phyloP scores from a whole-genome alignment of 331 rosid species.

The Pyrus hybrid region DNA sequence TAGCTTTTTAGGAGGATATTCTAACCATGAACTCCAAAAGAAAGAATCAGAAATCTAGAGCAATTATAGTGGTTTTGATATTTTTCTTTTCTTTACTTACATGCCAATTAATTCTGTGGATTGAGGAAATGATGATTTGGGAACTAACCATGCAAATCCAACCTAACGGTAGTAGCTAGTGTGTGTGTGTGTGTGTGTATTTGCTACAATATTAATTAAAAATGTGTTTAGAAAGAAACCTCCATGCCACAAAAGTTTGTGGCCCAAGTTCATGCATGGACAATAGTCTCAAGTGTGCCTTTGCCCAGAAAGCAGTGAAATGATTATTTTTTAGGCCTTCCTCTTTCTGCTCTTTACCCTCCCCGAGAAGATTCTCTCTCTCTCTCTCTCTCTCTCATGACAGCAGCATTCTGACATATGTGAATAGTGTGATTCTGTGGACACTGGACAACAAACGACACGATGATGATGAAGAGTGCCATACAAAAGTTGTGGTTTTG shows the following conservation, averaged over 20 bases:
- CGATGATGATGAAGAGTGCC: constrained; percentile 2
- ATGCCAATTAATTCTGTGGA: not conserved
- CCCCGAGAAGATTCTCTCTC: not conserved
- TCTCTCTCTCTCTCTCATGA: not conserved
- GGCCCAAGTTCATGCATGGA: constrained; percentile 5
- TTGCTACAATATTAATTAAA: not conserved
- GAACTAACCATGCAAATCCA: constrained; percentile 5
- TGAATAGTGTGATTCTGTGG: not conserved
- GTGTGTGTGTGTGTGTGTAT: no score
- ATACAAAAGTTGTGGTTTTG: not conserved
- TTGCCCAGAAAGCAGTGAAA: not conserved
- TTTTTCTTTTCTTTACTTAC: no score
- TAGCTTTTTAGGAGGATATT: not conserved
- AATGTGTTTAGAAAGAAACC: no score
- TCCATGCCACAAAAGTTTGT: constrained; percentile 11
- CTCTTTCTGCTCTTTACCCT: not conserved
- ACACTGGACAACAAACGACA: not conserved
- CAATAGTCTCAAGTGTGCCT: not conserved
- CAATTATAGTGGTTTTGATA: not conserved
- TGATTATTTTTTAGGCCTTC: not conserved
- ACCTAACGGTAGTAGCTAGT: not conserved
- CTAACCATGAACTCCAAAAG: not conserved
- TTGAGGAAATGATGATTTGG: not conserved
- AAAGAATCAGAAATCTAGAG: not conserved
- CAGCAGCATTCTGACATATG: not conserved